Conservation (phyloP, 2,329 filamentous ascomycete species). For the Pleomassaria siparia region DNA sequence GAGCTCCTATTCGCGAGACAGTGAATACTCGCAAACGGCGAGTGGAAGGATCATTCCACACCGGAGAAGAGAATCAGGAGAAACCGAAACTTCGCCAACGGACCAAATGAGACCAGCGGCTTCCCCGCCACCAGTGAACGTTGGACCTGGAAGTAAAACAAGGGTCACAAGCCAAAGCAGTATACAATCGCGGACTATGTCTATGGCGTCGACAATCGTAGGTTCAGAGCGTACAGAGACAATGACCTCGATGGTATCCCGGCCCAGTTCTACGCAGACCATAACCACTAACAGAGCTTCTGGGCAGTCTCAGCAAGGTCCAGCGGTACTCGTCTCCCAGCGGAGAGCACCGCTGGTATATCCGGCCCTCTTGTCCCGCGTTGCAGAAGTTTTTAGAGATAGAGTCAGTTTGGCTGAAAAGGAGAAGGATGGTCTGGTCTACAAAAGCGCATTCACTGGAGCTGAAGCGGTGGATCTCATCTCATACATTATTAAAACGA, state of each 20-base stretch:
- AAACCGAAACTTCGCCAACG: constrained; percentile 21
- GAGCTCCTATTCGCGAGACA: constrained; percentile 77
- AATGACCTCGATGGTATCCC: constrained; percentile 53
- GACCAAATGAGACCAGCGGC: constrained; percentile 22
- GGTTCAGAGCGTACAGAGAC: constrained; percentile 64
- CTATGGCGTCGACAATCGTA: constrained; percentile 82
- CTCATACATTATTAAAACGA: constrained; percentile 95
- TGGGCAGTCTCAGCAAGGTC: constrained; percentile 31
- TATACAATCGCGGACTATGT: constrained; percentile 69
- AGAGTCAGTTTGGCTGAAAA: constrained; percentile 83
- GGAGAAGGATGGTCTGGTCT: constrained; percentile 94
- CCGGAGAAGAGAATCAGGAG: constrained; percentile 62
- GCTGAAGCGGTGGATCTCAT: constrained; percentile 94
- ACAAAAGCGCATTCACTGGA: constrained; percentile 96
- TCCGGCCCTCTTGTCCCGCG: constrained; percentile 87
- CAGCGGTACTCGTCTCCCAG: constrained; percentile 57
- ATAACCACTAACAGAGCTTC: constrained; percentile 36
- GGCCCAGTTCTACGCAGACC: constrained; percentile 41
- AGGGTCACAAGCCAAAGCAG: constrained; percentile 37
- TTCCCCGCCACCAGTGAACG: constrained; percentile 22
- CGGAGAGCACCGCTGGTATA: constrained; percentile 82
- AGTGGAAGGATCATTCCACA: constrained; percentile 89
- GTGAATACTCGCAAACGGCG: constrained; percentile 83
- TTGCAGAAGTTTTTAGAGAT: constrained; percentile 88
- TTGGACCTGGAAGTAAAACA: constrained; percentile 36